Evolutionary conservation across 768 basidiomycete genomes (phyloP).

Genomic region (Kwoniella dejecticola): DNA sequence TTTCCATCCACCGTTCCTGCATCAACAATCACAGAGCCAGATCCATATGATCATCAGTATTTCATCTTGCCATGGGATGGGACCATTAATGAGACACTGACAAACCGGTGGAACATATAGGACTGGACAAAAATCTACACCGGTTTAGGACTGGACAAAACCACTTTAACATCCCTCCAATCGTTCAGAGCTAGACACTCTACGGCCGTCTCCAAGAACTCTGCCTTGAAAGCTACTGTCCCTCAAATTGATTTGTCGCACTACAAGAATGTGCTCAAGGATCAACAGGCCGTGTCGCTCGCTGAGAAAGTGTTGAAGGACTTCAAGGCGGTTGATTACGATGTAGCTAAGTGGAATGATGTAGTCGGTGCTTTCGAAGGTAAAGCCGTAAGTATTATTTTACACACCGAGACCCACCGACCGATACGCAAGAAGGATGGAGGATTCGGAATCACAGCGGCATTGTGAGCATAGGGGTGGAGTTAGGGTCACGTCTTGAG

Average conservation of each 20-base stretch:
- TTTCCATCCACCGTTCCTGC: too few relatives aligned
- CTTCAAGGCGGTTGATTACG: slow-evolving; percentile 95
- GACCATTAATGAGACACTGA: too few relatives aligned
- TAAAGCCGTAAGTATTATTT: slow-evolving; percentile 73
- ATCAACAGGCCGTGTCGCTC: slow-evolving; percentile 86
- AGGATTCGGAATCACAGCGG: too few relatives aligned
- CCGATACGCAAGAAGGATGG: too few relatives aligned
- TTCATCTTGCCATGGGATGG: too few relatives aligned
- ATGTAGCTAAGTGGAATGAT: slow-evolving; percentile 83
- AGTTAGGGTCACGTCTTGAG: too few relatives aligned
- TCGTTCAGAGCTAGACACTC: slow-evolving; percentile 94
- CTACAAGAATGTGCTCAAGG: slow-evolving; percentile 90
- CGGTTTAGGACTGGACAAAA: slow-evolving; percentile 59
- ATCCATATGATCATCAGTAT: too few relatives aligned
- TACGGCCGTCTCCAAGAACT: slow-evolving; percentile 64
- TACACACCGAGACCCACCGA: too few relatives aligned
- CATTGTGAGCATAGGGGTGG: too few relatives aligned
- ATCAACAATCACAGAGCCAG: too few relatives aligned
- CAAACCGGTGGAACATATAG: too few relatives aligned
- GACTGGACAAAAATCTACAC: slow-evolving; percentile 57
- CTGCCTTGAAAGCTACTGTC: slow-evolving; percentile 57
- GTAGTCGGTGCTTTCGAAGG: slow-evolving; percentile 95
- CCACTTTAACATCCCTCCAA: slow-evolving; percentile 85
- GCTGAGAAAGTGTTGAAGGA: slow-evolving; percentile 82
- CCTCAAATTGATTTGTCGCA: slow-evolving; percentile 85